phyloP scores from a whole-genome alignment of 345 rosid genomes.

The Euphorbia tirucalli region DNA sequence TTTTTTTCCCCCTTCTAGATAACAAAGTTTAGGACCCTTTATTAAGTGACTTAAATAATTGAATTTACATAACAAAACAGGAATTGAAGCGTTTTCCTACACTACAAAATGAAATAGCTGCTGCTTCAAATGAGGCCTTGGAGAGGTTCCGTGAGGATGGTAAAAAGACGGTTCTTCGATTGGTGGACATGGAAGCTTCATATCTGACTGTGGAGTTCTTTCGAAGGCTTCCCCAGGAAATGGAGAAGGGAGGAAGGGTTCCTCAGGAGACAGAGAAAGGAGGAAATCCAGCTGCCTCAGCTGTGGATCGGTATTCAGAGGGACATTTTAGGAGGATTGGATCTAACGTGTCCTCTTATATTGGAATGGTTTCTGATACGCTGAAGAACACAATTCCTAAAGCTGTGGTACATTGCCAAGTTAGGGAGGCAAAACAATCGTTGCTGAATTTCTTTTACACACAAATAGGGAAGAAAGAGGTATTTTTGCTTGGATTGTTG shows the following conservation, averaged over 20 bases:
- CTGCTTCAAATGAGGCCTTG: slow-evolving; percentile 31
- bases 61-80: slow-evolving; percentile 9
- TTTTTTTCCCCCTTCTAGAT: not conserved
- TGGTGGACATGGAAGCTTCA: slow-evolving; percentile 44
- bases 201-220: slow-evolving; percentile 41
- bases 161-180: slow-evolving; percentile 34
- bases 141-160: slow-evolving; percentile 40
- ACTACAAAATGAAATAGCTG: slow-evolving; percentile 37
- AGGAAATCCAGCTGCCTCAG: slow-evolving; percentile 23
- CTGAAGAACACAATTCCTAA: slow-evolving; percentile 36
- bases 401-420: slow-evolving; percentile 41
- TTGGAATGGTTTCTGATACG: slow-evolving; percentile 40
- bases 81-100: slow-evolving; percentile 39
- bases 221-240: slow-evolving; percentile 38
- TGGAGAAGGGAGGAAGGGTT: slow-evolving; percentile 35
- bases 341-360: slow-evolving; percentile 35
- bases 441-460: slow-evolving; percentile 35
- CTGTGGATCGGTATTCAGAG: slow-evolving; percentile 31
- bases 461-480: slow-evolving; percentile 40
- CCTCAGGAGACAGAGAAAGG: slow-evolving; percentile 39
- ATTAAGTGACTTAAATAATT: too few relatives aligned
- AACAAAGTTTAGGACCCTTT: not conserved
- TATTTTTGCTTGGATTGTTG: not conserved
- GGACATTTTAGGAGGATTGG: slow-evolving; percentile 44
- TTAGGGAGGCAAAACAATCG: slow-evolving; percentile 36